Conservation (phyloP, 306 rosid genomes). For the Ormosia emarginata region DNA sequence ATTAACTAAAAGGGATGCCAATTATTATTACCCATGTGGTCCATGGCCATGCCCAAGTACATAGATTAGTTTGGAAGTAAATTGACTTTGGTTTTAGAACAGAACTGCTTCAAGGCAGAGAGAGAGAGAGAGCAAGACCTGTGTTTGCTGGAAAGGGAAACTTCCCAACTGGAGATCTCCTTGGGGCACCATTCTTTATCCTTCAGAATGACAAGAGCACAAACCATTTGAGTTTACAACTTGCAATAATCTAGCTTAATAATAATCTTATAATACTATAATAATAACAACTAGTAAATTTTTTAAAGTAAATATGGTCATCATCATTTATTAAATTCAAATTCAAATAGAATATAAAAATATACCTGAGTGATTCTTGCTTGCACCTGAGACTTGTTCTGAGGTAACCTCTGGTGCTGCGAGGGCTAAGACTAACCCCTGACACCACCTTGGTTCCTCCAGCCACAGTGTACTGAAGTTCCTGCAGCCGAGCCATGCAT, state of each 20-base stretch:
- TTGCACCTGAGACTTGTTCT: constrained; percentile 92
- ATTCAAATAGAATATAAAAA: background rate
- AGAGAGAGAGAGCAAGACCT: constrained; percentile 43
- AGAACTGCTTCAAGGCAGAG: background rate
- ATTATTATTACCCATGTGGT: background rate
- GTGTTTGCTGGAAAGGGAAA: constrained; percentile 60
- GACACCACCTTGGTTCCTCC: constrained; percentile 84
- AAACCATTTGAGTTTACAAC: constrained; percentile 17
- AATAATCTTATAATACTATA: background rate
- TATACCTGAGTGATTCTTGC: constrained; percentile 79
- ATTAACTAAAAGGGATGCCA: background rate
- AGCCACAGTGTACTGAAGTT: constrained; percentile 73
- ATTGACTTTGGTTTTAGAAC: background rate
- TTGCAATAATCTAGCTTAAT: background rate
- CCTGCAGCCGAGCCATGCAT: constrained; percentile 88
- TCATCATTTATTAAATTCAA: background rate
- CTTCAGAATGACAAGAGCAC: constrained; percentile 36
- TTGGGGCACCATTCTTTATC: constrained; percentile 47
- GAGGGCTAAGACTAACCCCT: constrained; percentile 87
- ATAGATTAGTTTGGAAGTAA: background rate
- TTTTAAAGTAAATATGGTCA: background rate
- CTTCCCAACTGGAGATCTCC: constrained; percentile 76
- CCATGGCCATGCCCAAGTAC: background rate
- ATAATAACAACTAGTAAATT: background rate
- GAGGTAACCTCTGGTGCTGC: constrained; percentile 81